phyloP scores from a whole-genome alignment of 2,329 filamentous ascomycete species.

The Fusarium euwallaceae region DNA sequence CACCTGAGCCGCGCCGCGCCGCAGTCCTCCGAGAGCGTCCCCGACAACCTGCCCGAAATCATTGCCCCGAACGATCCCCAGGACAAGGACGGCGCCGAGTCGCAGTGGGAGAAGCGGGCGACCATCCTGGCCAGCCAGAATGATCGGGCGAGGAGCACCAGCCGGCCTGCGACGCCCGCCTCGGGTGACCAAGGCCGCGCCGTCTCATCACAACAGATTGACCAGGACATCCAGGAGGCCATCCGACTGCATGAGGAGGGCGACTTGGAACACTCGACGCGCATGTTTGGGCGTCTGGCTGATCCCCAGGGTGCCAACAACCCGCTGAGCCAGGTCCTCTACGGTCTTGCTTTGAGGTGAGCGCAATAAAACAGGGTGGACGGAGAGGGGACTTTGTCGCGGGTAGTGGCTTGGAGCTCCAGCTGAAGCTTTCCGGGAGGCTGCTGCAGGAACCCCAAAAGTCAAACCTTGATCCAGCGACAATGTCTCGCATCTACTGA shows the following conservation, averaged over 20 bases:
- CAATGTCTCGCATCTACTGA: conserved; percentile 6
- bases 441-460: conserved; percentile 9
- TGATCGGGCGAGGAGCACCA: conserved; percentile 58
- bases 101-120: conserved; percentile 91
- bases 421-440: conserved; percentile 19
- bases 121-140: conserved; percentile 84
- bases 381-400: conserved; percentile 19
- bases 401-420: conserved; percentile 9
- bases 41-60: conserved; percentile 83
- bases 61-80: conserved; percentile 59
- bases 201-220: conserved; percentile 64
- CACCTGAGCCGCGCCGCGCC: conserved; percentile 71
- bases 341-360: conserved; percentile 89
- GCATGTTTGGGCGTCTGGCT: conserved; percentile 85
- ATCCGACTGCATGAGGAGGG: conserved; percentile 92
- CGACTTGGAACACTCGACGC: conserved; percentile 82
- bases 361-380: conserved; percentile 48
- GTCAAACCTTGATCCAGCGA: conserved; percentile 13
- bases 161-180: conserved; percentile 55
- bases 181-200: conserved; percentile 45
- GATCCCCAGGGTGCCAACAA: conserved; percentile 89
- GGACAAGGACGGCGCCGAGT: conserved; percentile 67
- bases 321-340: conserved; percentile 93
- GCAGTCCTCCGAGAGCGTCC: conserved; percentile 82
- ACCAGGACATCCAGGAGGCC: conserved; percentile 90